A percentile compares a stretch with the other conserved stretches of the same genome.
phyloP scores from a whole-genome alignment of 495 filamentous ascomycete species.

The Penicillium bovifimosum region DNA sequence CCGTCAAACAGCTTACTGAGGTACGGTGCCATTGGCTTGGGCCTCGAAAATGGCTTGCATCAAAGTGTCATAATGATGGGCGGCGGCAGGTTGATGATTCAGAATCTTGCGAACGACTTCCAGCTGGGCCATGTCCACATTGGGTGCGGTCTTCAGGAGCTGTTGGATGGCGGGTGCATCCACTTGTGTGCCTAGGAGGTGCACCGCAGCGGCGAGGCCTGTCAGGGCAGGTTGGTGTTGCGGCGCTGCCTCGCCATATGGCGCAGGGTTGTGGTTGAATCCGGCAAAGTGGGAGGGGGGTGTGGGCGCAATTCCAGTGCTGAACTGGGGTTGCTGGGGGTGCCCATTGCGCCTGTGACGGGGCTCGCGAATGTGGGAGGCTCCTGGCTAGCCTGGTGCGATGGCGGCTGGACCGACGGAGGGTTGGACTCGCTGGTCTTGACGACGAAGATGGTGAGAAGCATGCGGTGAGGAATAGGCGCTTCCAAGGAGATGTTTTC shows the following conservation, averaged over 20 bases:
- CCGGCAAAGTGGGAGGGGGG: constrained; percentile 20
- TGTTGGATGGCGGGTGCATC: constrained; percentile 59
- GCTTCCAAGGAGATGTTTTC: constrained; percentile 67
- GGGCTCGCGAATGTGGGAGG: constrained; percentile 39
- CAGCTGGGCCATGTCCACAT: constrained; percentile 58
- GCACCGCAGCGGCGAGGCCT: constrained; percentile 28
- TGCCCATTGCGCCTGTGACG: constrained; percentile 32
- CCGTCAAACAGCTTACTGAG: constrained; percentile 20
- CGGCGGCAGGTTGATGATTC: constrained; percentile 44
- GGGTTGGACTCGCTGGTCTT: constrained; percentile 45
- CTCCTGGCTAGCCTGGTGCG: constrained; percentile 38
- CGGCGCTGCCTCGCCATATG: constrained; percentile 16
- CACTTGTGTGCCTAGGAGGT: constrained; percentile 56
- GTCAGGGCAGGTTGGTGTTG: constrained; percentile 15
- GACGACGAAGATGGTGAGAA: constrained; percentile 74
- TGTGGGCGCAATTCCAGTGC: constrained; percentile 25
- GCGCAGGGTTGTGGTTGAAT: constrained; percentile 13
- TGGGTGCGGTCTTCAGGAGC: constrained; percentile 58
- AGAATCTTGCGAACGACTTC: constrained; percentile 57
- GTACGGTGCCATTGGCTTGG: constrained; percentile 32
- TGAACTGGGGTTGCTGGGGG: constrained; percentile 33
- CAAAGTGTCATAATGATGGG: constrained; percentile 31
- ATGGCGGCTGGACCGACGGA: constrained; percentile 42
- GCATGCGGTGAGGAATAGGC: constrained; percentile 58
- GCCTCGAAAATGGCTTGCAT: constrained; percentile 36